Percentiles rank a stretch among this genome's conserved stretches.
These are phyloP conservation scores for Phlegmacium glaucopus DNA, from an alignment of 768 basidiomycete species.

Conservation along the genomic window DNA sequence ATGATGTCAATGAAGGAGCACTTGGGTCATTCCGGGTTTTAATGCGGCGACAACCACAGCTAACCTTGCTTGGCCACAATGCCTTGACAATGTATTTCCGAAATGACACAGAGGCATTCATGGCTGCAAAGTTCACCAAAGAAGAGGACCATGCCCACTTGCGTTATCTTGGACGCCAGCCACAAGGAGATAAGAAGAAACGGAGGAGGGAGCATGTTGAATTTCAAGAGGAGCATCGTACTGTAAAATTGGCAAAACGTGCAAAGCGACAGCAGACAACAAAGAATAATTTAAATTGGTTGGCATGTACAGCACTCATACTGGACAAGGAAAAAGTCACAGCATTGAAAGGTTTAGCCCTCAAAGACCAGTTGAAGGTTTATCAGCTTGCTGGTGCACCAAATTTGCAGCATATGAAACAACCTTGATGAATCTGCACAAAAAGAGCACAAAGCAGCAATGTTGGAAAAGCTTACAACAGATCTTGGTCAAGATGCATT, in stretches of 20 bases:
- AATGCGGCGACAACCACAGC: conserved; percentile 5
- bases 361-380: conserved; percentile 5
- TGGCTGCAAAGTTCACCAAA: conserved; percentile 6
- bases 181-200: conserved; percentile 5
- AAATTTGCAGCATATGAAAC: conserved; percentile 2
- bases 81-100: conserved; percentile 10
- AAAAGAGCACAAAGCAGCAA: too few species aligned
- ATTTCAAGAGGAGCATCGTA: not conserved
- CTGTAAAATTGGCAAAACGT: conserved; percentile 2
- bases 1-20: conserved; percentile 28
- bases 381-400: conserved; percentile 11
- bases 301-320: conserved; percentile 2
- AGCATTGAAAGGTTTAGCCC: conserved; percentile 1
- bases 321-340: conserved; percentile 5
- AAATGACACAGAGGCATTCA: conserved; percentile 11
- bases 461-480: too few species aligned
- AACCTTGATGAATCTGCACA: too few species aligned
- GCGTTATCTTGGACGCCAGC: not conserved
- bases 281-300: conserved; percentile 1
- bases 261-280: conserved; percentile 1
- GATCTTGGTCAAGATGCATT: too few species aligned
- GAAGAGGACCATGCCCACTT: conserved; percentile 5
- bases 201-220: not conserved
- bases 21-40: conserved; percentile 19
- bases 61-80: conserved; percentile 18